These are phyloP conservation scores for Naganishia liquefaciens DNA, from an alignment of 1,284 basidiomycete genomes.

Conservation along the genomic window DNA sequence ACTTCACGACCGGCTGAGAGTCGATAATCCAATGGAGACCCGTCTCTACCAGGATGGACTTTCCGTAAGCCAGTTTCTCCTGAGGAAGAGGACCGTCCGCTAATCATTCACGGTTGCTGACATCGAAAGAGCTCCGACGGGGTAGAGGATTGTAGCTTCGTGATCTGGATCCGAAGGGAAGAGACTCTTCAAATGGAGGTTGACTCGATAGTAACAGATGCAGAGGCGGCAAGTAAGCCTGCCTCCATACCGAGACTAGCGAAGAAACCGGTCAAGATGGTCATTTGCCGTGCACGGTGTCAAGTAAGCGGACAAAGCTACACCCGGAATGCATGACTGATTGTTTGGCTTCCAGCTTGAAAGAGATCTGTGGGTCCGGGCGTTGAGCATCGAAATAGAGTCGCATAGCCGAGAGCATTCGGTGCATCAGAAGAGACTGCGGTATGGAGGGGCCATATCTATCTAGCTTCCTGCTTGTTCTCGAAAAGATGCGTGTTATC, in stretches of 20 bases:
- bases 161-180: conserved; percentile 37
- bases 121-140: conserved; percentile 41
- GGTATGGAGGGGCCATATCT: conserved; percentile 43
- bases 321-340: neutral
- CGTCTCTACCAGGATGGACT: conserved; percentile 52
- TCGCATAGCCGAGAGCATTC: conserved; percentile 43
- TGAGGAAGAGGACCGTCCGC: neutral
- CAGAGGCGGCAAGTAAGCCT: conserved; percentile 30
- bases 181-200: conserved; percentile 31
- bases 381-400: conserved; percentile 52
- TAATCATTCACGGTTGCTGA: neutral
- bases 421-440: conserved; percentile 36
- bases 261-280: conserved; percentile 38
- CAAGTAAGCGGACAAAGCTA: conserved; percentile 44
- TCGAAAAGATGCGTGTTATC: conserved; percentile 5
- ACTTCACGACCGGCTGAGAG: conserved; percentile 36
- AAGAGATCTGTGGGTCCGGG: conserved; percentile 54
- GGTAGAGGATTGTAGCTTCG: conserved; percentile 50
- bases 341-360: conserved; percentile 44
- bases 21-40: conserved; percentile 36
- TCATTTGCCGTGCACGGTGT: conserved; percentile 49
- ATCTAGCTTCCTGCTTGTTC: conserved; percentile 1
- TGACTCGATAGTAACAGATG: conserved; percentile 40
- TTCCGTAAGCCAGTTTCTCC: conserved; percentile 35
- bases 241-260: conserved; percentile 38